Base-by-base conservation (phyloP, 1,284 basidiomycete species). In the Ustilago lituana region DNA sequence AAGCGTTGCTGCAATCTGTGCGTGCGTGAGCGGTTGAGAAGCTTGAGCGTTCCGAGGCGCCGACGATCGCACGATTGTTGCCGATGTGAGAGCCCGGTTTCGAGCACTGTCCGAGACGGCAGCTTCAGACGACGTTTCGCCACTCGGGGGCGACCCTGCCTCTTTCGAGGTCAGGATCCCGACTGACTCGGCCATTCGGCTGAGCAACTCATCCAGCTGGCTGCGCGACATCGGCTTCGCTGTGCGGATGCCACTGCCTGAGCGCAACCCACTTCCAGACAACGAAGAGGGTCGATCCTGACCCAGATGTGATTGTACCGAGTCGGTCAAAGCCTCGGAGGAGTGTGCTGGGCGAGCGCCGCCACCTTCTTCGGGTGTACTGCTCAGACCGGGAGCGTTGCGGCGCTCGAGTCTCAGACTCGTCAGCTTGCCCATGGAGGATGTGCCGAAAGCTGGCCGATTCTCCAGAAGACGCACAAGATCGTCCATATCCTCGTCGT, bases 401-500 rank as follows among this genome's bases (percentile, higher is more conserved):
- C 60, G 49, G 3, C 61, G 52, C 39, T 64, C 55, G 17, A 54
- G 44, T 17, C 64, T 32, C n/a, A 62, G 27, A 19, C 53, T 52
- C 1, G 55, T 37, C 36, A 59, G 32, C 32, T 60, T 58, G 39
- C 62, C 55, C 47, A 55, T 39, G 11, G 63, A 59, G 8, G 62
- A 58, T 12, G 55, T 36, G 20, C 57, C 52, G 12, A 75, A 60
- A 3, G 58, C 48, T 2, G 69, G 67, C 35, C 63, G 44, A 11
- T 67, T 63, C 35, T 76, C 71, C 29, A 77, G 36, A 45, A 77
- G 59, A 7, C 71, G 59, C 8, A 64, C 65, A 3, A 77, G 59
- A 33, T 74, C 76, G 36, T 70, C 73, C 39, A 77, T 57, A 36
- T 76, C 76, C 14, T 76, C 74, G 6, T 77, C 76, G 26, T 71